Conservation (phyloP, 2,329 filamentous ascomycete species). For the Tetracladium maxilliforme region DNA sequence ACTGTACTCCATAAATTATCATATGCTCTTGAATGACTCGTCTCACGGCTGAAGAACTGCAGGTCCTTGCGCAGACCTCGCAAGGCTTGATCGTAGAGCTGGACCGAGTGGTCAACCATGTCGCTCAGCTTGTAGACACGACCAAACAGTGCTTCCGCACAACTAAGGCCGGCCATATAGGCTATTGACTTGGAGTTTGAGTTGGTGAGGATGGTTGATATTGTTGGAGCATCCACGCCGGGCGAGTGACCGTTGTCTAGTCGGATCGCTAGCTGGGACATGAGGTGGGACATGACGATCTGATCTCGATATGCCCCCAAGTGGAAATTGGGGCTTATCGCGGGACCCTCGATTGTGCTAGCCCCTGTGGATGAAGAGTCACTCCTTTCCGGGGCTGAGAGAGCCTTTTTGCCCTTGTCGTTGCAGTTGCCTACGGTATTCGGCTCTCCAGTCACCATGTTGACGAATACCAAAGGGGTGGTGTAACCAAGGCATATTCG, state of each 20-base stretch:
- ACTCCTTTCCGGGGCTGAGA: background rate
- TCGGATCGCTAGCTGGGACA: background rate
- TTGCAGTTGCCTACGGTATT: too few species aligned
- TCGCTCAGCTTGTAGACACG: background rate
- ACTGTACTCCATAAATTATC: too few species aligned
- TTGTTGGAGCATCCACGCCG: background rate
- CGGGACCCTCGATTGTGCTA: too few species aligned
- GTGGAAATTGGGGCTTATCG: background rate
- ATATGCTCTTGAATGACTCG: background rate
- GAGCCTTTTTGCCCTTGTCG: too few species aligned
- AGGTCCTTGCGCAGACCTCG: background rate
- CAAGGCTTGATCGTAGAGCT: constrained; percentile 1
- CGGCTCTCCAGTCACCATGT: background rate
- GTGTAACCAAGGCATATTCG: constrained; percentile 1
- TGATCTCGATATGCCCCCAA: background rate
- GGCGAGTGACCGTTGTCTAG: background rate
- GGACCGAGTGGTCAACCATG: background rate
- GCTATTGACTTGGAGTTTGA: background rate
- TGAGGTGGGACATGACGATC: constrained; percentile 1
- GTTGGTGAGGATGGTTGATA: background rate
- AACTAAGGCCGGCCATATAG: background rate
- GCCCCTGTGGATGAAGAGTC: background rate
- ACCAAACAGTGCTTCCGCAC: constrained; percentile 1
- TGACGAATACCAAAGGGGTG: background rate
- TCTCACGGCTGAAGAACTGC: background rate